Evolutionary conservation across 495 filamentous ascomycete species (phyloP), one percentile per base, ranked within the genome.

Genomic region (Penicillium pulvis): DNA sequence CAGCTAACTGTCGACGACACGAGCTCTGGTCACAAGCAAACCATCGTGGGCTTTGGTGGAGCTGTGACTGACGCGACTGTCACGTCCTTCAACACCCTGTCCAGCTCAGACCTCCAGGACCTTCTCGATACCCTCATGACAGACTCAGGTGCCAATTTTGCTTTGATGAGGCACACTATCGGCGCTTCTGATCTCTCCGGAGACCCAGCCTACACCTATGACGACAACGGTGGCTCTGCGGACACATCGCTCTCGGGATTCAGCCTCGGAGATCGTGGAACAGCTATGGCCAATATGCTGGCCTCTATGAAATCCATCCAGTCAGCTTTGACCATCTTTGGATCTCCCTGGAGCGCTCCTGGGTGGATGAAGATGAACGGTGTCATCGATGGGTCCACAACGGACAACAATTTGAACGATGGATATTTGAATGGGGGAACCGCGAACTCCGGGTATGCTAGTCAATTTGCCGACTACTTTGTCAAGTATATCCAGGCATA

Each of bases 291-390:
- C 2, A 59, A 59, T 16, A 56, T 70, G 55, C 50, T 70, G 45
- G 67, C 67, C 8, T 53, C 50, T 12, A 68, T 70, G 62, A 70
- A 67, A 49, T 65, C 62, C 2, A 26, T 68, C n/a, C 62, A 70
- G 33, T 70, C 75, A 0, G 61, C 69, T 24, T 75, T 84, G 62
- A 74, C 74, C 44, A 73, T 84, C 33, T 61, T 84, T 28, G 82
- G 82, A 2, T 77, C 80, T 11, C 70, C 80, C 1, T 85, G 83
- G 83, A 78, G 74, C 44, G 68, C 80, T 0, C 83, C 83, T 0
- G 82, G 77, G 0, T 85, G 83, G 82, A 85, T 85, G 82, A 83
- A 85, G 62, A 56, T 81, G 23, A 81, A 83, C 53, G 69, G 73
- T 23, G 79, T 76, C 51, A 73, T 83, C 14, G 71, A 75, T 30